These are phyloP conservation scores for Cyphellophora attinorum DNA, from an alignment of 2,329 filamentous ascomycete genomes.

Conservation along the genomic window DNA sequence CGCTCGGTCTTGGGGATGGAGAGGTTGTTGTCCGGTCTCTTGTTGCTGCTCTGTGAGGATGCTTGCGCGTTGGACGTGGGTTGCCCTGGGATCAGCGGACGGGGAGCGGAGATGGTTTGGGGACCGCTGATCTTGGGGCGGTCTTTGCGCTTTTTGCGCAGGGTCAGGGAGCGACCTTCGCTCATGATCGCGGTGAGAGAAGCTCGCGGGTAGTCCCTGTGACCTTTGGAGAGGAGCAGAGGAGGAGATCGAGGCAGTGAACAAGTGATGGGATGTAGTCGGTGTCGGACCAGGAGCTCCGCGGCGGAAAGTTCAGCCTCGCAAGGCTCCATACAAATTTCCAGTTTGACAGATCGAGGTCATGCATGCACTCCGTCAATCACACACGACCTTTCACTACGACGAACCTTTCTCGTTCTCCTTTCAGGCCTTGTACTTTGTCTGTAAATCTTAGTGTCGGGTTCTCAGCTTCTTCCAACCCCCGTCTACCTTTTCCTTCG, in stretches of 20 bases:
- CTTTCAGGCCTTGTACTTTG: too few species aligned
- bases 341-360: too few species aligned
- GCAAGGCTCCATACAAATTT: too few species aligned
- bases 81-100: constrained; percentile 28
- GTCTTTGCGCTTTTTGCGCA: constrained; percentile 51
- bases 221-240: too few species aligned
- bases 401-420: too few species aligned
- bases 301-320: not conserved
- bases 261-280: not conserved
- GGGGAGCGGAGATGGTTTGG: constrained; percentile 25
- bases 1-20: constrained; percentile 27
- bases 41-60: not conserved
- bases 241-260: not conserved
- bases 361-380: too few species aligned
- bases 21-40: constrained; percentile 25
- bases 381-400: too few species aligned
- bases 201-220: too few species aligned
- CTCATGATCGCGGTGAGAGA: too few species aligned
- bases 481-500: not conserved
- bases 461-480: too few species aligned
- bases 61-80: constrained; percentile 22
- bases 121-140: constrained; percentile 46
- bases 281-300: not conserved
- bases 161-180: constrained; percentile 49
- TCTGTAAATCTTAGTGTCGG: too few species aligned